These are phyloP conservation scores for Silene conica DNA, from an alignment of 148 eudicot genomes.

Conservation along the genomic window DNA sequence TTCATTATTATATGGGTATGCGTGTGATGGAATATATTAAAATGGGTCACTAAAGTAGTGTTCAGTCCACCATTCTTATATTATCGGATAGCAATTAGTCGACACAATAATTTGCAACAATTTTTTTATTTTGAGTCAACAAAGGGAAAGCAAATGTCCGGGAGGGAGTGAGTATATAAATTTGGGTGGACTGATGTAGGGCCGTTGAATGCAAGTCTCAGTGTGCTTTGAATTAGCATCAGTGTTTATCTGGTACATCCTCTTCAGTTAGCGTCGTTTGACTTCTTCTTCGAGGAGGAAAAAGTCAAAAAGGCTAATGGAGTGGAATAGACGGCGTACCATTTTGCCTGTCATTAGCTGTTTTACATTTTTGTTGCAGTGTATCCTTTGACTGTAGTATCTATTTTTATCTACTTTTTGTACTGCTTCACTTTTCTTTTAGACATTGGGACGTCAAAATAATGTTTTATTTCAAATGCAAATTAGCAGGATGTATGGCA, in stretches of 20 bases:
- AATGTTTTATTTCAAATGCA: neutral
- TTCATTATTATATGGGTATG: no score
- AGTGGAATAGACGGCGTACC: neutral
- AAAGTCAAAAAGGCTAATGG: neutral
- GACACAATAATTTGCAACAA: no score
- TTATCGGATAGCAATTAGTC: no score
- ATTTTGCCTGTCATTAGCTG: neutral
- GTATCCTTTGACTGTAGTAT: neutral
- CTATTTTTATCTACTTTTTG: neutral
- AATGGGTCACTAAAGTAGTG: no score
- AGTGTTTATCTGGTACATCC: neutral
- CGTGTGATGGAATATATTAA: no score
- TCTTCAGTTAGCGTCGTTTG: no score
- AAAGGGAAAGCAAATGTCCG: no score
- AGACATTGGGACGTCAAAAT: neutral
- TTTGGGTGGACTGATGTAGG: neutral
- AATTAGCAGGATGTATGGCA: constrained; percentile 91
- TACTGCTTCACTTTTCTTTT: constrained; percentile 2
- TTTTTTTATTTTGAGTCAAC: no score
- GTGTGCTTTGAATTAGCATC: neutral
- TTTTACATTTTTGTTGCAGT: no score
- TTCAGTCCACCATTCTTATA: no score
- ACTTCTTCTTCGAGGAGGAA: neutral
- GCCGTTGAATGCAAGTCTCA: no score
- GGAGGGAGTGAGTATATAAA: no score